phyloP scores from a whole-genome alignment of 1,284 basidiomycete species.

The Rhodofomes roseus region DNA sequence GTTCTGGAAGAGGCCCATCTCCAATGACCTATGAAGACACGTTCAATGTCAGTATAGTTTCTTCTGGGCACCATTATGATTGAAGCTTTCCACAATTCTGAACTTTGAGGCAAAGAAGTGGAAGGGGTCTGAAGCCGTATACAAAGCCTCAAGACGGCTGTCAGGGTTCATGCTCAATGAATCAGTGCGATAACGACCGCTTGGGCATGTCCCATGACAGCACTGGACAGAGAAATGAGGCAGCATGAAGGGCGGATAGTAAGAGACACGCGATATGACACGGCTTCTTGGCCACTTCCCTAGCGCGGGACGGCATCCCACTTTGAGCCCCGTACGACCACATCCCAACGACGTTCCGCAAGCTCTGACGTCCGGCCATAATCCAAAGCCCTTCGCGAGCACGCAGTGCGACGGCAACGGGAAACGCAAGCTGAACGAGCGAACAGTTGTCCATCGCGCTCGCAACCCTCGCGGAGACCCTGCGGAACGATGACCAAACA shows the following conservation, averaged over 20 bases:
- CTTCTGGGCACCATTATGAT: background rate
- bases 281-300: too few relatives aligned
- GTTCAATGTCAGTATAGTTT: background rate
- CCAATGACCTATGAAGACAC: conserved; percentile 51
- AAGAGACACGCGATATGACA: too few relatives aligned
- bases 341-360: background rate
- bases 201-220: background rate
- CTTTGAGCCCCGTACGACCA: too few relatives aligned
- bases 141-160: background rate
- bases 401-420: background rate
- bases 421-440: background rate
- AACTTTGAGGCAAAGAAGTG: background rate
- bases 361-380: background rate
- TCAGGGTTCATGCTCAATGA: too few relatives aligned
- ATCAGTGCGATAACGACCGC: background rate
- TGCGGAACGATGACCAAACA: background rate
- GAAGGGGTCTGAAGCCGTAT: background rate
- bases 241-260: too few relatives aligned
- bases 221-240: too few relatives aligned
- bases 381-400: too few relatives aligned
- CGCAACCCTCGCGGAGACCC: background rate
- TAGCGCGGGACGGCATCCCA: too few relatives aligned
- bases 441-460: background rate
- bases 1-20: conserved; percentile 61
- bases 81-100: background rate